These are phyloP conservation scores for Lentinula detonsa DNA, from an alignment of 768 basidiomycete species.

Conservation along the genomic window DNA sequence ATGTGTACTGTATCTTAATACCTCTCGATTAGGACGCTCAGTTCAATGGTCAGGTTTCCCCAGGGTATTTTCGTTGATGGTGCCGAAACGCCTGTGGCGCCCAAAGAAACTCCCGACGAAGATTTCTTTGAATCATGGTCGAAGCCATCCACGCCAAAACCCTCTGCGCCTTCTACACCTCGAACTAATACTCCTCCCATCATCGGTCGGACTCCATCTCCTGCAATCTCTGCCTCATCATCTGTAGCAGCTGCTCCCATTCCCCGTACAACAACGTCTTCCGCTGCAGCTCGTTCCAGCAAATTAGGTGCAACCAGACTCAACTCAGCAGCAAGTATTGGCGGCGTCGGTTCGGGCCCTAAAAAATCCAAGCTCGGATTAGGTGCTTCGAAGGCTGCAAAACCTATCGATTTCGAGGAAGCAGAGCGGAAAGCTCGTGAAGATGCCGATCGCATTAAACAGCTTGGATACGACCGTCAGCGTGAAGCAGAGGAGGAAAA, in stretches of 20 bases:
- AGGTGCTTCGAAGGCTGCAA: constrained; percentile 78
- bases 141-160: constrained; percentile 62
- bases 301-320: constrained; percentile 38
- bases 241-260: constrained; percentile 20
- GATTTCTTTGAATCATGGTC: constrained; percentile 99
- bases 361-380: constrained; percentile 68
- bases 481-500: constrained; percentile 81
- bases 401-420: constrained; percentile 88
- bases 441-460: constrained; percentile 88
- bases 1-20: constrained; percentile 15
- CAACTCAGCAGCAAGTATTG: constrained; percentile 29
- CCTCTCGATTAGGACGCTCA: background rate
- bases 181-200: constrained; percentile 49
- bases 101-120: constrained; percentile 55
- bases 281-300: constrained; percentile 43
- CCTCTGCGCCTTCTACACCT: constrained; percentile 46
- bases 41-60: constrained; percentile 51
- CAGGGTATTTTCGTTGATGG: constrained; percentile 80
- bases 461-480: constrained; percentile 86
- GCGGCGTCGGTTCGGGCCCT: constrained; percentile 4
- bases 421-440: constrained; percentile 87
- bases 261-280: constrained; percentile 63
- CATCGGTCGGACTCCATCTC: constrained; percentile 46
- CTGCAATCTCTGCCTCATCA: constrained; percentile 25
- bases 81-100: constrained; percentile 41